These are phyloP conservation scores for Silene conica DNA, from an alignment of 148 eudicot species.

Conservation along the genomic window DNA sequence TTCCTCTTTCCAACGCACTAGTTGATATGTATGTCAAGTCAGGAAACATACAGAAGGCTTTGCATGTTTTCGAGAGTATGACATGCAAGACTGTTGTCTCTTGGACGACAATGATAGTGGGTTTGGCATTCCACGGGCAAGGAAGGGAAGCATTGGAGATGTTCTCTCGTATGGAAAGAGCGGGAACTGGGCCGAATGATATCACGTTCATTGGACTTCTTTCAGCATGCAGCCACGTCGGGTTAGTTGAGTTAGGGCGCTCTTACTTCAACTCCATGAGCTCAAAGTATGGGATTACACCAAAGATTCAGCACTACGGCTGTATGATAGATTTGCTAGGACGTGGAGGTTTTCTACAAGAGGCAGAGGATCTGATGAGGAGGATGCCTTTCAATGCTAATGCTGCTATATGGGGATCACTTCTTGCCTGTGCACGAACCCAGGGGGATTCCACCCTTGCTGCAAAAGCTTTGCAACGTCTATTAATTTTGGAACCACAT, in stretches of 20 bases:
- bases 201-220: slow-evolving; percentile 45
- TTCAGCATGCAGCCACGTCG: slow-evolving; percentile 58
- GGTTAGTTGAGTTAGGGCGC: slow-evolving; percentile 46
- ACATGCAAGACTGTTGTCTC: slow-evolving; percentile 37
- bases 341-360: slow-evolving; percentile 47
- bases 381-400: slow-evolving; percentile 51
- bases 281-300: slow-evolving; percentile 36
- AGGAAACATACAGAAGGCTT: slow-evolving; percentile 42
- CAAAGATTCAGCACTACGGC: slow-evolving; percentile 57
- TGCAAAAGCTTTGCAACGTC: slow-evolving; percentile 30
- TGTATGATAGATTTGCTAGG: slow-evolving; percentile 59
- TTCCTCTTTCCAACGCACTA: slow-evolving; percentile 44
- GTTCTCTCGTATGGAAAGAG: slow-evolving; percentile 45
- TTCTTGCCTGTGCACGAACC: slow-evolving; percentile 47
- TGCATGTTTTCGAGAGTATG: slow-evolving; percentile 35
- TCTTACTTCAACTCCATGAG: slow-evolving; percentile 38
- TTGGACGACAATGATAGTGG: slow-evolving; percentile 58
- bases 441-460: slow-evolving; percentile 43
- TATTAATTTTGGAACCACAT: slow-evolving; percentile 44
- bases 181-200: slow-evolving; percentile 39
- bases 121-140: slow-evolving; percentile 51
- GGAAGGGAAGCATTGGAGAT: slow-evolving; percentile 53
- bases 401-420: slow-evolving; percentile 61
- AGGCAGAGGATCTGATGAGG: slow-evolving; percentile 39
- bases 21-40: slow-evolving; percentile 65